Evolutionary conservation across 2,329 filamentous ascomycete species (phyloP), one percentile per base, ranked within the genome.

Genomic region (Sarocladium kiliense): DNA sequence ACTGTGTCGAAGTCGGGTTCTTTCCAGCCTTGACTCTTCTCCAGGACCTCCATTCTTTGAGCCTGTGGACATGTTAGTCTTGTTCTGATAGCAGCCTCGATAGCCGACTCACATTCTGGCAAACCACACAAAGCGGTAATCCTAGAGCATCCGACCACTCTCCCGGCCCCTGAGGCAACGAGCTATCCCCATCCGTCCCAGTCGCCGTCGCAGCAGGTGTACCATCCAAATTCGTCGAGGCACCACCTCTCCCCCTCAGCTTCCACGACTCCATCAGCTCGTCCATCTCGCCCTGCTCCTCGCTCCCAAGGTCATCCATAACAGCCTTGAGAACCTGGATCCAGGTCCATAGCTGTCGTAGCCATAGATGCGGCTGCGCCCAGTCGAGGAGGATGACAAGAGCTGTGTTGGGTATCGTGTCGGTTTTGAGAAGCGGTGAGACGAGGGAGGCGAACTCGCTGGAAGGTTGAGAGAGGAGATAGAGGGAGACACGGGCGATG

Each of bases 1-100:
- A 99, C 89, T 61, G 94, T 92, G 69, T 99, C 94, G 65, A 99
- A 99, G 63, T 96, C 88, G 61, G 95, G 91, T 71, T 99, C 94
- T 71, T 91, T 93, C 91, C 93, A 99, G 14, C 88, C 85, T 57
- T 92, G 86, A 53, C 91, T 92, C 68, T 89, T 91, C 72, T 97
- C 94, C 56, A 99, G 72, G 37, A 84, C 82, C 66, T 97, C 92
- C 69, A 97, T 96, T 69, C 89, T 91, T 71, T 96, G 90, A 14
- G 91, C 82, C 86, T 91, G 61, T 7, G 3, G 18, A 39, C 4
- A 39, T 53, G 56, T 65, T 65, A 63, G 69, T 63, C 45, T 54
- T 57, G 21, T 56, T 3, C 11, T 36, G 26, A 32, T 57, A 58
- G 23, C 59, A 62, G 57, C 21, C 14, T n/a, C 6, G 5, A 4